A percentile compares a stretch with the other conserved stretches of the same genome.
Evolutionary conservation across 106 monocot species (phyloP).

Genomic region (Chionographis japonica): DNA sequence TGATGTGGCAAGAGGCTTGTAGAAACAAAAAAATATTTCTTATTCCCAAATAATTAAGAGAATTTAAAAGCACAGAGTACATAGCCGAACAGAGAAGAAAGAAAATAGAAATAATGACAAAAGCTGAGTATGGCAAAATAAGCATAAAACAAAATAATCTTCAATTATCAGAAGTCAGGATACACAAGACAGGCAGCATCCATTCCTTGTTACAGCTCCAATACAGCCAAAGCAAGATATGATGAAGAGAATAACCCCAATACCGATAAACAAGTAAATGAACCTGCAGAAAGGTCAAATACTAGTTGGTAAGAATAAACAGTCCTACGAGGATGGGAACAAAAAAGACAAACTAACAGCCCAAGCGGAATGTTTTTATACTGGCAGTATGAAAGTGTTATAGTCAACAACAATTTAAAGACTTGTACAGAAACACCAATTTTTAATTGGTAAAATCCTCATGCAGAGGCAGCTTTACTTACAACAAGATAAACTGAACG

Average conservation of each 20-base stretch:
- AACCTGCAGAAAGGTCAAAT: conserved; percentile 44
- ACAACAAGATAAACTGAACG: no score
- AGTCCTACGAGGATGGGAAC: background rate
- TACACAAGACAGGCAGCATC: conserved; percentile 75
- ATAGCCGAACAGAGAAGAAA: background rate
- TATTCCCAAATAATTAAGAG: no score
- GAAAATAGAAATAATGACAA: background rate
- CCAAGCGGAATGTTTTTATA: no score
- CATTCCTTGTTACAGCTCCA: conserved; percentile 53
- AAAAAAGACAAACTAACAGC: background rate
- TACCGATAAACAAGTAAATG: conserved; percentile 65
- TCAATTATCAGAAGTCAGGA: conserved; percentile 24
- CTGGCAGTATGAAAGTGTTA: no score
- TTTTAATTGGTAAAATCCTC: no score
- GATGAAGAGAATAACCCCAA: conserved; percentile 57
- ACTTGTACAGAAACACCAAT: no score
- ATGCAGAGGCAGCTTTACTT: no score
- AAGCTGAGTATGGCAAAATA: no score
- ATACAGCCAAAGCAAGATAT: conserved; percentile 69
- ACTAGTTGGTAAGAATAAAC: background rate
- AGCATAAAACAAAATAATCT: background rate
- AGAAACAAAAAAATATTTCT: no score
- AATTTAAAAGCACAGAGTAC: no score
- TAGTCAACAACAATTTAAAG: no score
- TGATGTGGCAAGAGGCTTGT: no score